Conservation (phyloP, 1,284 basidiomycete genomes). For the Boletellus deceptivus region DNA sequence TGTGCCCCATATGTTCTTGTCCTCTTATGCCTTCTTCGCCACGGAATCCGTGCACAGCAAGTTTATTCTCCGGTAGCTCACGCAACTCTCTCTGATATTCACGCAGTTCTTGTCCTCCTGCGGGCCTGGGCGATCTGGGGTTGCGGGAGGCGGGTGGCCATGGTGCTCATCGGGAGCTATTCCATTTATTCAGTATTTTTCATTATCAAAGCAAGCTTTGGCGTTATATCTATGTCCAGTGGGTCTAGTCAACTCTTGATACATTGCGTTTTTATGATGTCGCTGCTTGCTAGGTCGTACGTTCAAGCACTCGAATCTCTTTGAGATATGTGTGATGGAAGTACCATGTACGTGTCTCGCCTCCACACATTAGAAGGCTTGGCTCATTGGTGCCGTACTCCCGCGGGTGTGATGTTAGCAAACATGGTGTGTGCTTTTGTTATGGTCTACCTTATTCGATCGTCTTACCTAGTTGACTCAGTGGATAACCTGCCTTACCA, state of each 20-base stretch:
- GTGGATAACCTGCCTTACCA: no score
- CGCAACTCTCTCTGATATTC: no score
- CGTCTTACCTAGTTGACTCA: no score
- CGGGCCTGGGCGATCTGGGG: slow-evolving; percentile 1
- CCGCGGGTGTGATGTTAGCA: no score
- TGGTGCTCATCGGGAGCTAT: slow-evolving; percentile 1
- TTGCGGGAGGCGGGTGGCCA: neutral
- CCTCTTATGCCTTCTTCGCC: neutral
- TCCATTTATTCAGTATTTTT: neutral
- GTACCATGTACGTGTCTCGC: neutral
- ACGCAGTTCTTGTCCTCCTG: slow-evolving; percentile 13
- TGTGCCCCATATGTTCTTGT: neutral
- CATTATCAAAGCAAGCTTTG: neutral
- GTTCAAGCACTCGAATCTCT: neutral
- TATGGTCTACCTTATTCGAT: no score
- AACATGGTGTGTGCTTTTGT: no score
- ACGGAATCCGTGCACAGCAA: neutral
- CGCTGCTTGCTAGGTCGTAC: neutral
- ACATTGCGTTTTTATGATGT: neutral
- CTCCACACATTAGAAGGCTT: neutral
- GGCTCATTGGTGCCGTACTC: neutral
- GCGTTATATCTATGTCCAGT: neutral
- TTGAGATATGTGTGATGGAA: neutral
- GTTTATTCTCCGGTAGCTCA: neutral
- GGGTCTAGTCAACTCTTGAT: neutral